Evolutionary conservation across 768 basidiomycete species (phyloP), one percentile per base, ranked within the genome.

Genomic region (Agaricus subrufescens): DNA sequence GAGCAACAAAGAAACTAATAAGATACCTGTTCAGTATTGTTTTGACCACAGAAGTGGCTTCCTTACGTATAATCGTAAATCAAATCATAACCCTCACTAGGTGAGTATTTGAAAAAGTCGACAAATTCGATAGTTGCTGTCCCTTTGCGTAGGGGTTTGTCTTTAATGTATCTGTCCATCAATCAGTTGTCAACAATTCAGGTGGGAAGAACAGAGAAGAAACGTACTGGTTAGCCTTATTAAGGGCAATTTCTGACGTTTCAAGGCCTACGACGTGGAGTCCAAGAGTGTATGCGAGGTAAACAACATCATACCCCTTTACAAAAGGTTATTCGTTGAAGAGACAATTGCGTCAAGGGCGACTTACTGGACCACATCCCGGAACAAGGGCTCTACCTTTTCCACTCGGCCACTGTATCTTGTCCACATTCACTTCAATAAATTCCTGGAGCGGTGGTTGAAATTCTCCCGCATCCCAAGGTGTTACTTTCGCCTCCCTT

Each of bases 1-100:
- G 81, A 2, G 89, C 87, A 43, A 85, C 84, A 65, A 91, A 89
- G 71, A 89, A 88, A 1, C 84, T 86, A 25, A 29, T 31, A 37
- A 37, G 4, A 29, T 44, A 37, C 19, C 19, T 27, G 4, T 11
- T 43, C 9, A 7, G 7, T 1, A 49, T 31, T 25, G n/a, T 12
- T 45, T 3, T 44, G 26, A 44, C 12, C 39, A 15, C 29, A 29
- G 42, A 54, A 45, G 45, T 23, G 6, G 19, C 8, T 61, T 61
- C 64, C 71, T 39, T 52, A 78, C 80, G 86, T 87, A 64, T 85
- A 86, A 65, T 89, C 87, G 61, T 83, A 85, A 5, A 86, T 70
- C 11, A 89, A 64, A 58, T 84, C 81, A 60, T 81, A 86, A 6
- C 62, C 65, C 37, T 75, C 70, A 1, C 65, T 65, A n/a, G 73